Base-by-base conservation (phyloP, 768 basidiomycete genomes). In the Lactarius hatsudake region DNA sequence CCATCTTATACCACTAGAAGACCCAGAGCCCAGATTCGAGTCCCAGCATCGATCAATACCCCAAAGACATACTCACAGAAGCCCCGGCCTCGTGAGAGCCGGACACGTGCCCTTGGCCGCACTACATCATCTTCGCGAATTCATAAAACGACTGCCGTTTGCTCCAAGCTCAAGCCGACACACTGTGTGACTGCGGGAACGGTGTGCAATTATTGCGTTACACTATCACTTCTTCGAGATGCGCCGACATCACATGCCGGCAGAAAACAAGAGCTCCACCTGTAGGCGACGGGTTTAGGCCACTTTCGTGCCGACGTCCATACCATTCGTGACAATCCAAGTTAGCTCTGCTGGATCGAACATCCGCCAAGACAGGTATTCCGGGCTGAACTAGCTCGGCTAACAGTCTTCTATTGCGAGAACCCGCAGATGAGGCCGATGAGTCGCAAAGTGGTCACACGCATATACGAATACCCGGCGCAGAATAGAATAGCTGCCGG, bases 1-100 rank as follows among this genome's bases (percentile, higher is more conserved):
- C 57, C 61, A 42, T 59, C n/a, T 59, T 67, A 42, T 67, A 48
- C 23, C 18, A 2, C 43, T n/a, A 20, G 30, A 20, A 18, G 30
- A 56, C 17, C 30, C 28, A 18, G 12, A 51, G 23, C 48, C 48
- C 48, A n/a, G 48, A 4, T 51, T 51, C 23, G 48, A 51, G 48
- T 51, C 23, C 48, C 12, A 45, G 36, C 36, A 38, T 13, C 43
- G 43, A 38, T 38, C 36, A 38, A 38, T 38, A 38, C 5, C 23
- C 17, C 15, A 18, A 40, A 18, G 42, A 42, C 17, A 18, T 18
- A 15, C 42, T 15, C 42, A 17, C 6, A 26, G 51, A 53, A 53
- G 51, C 51, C 23, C n/a, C 13, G 13, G 15, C 26, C 51, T 26
- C 51, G 51, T 53, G 51, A 15, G 26, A 51, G 23, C 12, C 8